A percentile compares a stretch with the other conserved stretches of the same genome.
Evolutionary conservation across 768 basidiomycete species (phyloP).

Genomic region (Candolleomyces efflorescens): DNA sequence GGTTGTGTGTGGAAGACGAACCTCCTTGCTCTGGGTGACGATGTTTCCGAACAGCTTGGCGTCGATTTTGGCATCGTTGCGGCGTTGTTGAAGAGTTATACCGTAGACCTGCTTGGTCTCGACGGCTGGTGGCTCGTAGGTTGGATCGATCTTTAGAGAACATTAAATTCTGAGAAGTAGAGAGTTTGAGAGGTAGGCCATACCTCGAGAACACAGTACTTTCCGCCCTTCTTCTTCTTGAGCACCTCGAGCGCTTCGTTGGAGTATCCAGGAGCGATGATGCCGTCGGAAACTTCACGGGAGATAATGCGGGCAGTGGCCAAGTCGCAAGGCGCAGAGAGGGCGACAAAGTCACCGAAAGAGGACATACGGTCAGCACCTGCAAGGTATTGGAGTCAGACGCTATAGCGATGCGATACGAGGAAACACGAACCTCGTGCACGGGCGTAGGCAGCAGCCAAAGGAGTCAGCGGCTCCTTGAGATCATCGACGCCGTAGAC

Average conservation of each 20-base stretch:
- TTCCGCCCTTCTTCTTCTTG: slow-evolving; percentile 95
- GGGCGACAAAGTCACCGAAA: slow-evolving; percentile 97
- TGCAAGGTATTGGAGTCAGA: slow-evolving; percentile 21
- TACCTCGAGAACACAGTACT: slow-evolving; percentile 96
- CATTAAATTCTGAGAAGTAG: not conserved
- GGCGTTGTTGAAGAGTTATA: slow-evolving; percentile 80
- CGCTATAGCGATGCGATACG: not conserved
- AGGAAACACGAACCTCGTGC: slow-evolving; percentile 65
- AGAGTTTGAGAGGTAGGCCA: slow-evolving; percentile 2
- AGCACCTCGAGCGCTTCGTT: slow-evolving; percentile 86
- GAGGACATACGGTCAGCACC: slow-evolving; percentile 99
- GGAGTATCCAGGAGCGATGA: slow-evolving; percentile 93
- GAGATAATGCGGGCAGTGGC: slow-evolving; percentile 96
- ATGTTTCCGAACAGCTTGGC: slow-evolving; percentile 77
- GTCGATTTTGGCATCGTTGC: slow-evolving; percentile 89
- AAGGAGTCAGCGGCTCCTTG: slow-evolving; percentile 81
- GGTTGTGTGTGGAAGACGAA: slow-evolving; percentile 18
- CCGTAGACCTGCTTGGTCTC: slow-evolving; percentile 98
- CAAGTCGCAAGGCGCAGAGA: slow-evolving; percentile 89
- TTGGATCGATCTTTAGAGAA: slow-evolving; percentile 73
- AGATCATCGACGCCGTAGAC: slow-evolving; percentile 97
- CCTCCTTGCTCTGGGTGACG: slow-evolving; percentile 86
- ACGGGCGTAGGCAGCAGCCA: slow-evolving; percentile 92
- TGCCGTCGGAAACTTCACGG: slow-evolving; percentile 97
- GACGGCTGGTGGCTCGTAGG: slow-evolving; percentile 68